A percentile compares a stretch with the other conserved stretches of the same genome.
Evolutionary conservation across 169 alveolate genomes (phyloP).

Genomic region (Eimeria sp.): DNA sequence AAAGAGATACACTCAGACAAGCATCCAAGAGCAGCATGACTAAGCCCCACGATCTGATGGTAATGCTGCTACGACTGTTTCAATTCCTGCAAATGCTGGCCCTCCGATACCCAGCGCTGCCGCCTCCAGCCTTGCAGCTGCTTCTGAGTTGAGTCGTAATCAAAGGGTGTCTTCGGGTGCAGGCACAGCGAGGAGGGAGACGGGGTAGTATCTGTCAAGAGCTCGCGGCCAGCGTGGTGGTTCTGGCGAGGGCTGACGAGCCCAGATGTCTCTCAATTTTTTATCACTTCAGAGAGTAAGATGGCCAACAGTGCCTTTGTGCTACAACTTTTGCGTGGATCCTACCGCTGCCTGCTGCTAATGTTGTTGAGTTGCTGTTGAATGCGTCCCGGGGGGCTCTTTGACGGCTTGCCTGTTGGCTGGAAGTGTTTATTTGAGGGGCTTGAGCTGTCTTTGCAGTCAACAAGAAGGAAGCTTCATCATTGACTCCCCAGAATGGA

Average conservation of each 20-base stretch:
- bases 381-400: neutral
- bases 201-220: constrained; percentile 68
- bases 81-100: neutral
- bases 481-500: constrained; percentile 31
- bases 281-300: constrained; percentile 35
- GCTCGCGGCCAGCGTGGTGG: constrained; percentile 60
- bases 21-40: neutral
- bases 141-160: neutral
- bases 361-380: neutral
- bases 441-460: constrained; percentile 16
- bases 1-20: neutral
- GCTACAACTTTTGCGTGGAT: neutral
- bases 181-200: constrained; percentile 57
- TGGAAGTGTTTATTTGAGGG: neutral
- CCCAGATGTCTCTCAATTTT: constrained; percentile 60
- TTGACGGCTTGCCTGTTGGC: neutral
- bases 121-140: constrained; percentile 3
- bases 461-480: constrained; percentile 39
- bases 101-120: constrained; percentile 17
- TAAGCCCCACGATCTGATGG: neutral
- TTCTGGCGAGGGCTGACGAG: constrained; percentile 74
- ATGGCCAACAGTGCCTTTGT: neutral
- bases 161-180: constrained; percentile 24
- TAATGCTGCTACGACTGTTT: neutral
- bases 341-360: constrained; percentile 14